Percentiles rank a stretch among this genome's conserved stretches.
Evolutionary conservation across 257 asterid genomes (phyloP).

Genomic region (Petunia secreta): DNA sequence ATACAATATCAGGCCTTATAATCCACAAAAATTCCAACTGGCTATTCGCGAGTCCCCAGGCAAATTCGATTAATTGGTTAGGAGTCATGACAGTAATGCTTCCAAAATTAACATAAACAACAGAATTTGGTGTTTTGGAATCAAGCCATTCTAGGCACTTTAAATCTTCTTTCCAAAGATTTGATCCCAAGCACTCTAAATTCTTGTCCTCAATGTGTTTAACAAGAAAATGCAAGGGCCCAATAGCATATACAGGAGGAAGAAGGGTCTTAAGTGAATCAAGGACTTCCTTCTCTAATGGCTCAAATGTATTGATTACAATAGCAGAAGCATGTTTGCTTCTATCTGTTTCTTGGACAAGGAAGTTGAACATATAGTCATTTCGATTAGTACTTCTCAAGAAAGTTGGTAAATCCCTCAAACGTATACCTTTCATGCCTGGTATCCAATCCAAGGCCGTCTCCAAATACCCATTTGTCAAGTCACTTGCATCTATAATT

Average conservation of each 20-base stretch:
- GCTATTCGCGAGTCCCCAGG: constrained; percentile 34
- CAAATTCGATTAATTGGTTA: constrained; percentile 26
- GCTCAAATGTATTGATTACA: constrained; percentile 16
- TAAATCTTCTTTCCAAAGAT: constrained; percentile 32
- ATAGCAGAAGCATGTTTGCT: background rate
- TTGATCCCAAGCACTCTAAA: constrained; percentile 15
- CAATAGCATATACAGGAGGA: constrained; percentile 14
- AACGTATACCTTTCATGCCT: constrained; percentile 29
- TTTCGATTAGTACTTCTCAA: constrained; percentile 11
- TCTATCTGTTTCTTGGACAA: background rate
- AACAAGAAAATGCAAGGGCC: constrained; percentile 21
- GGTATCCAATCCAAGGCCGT: constrained; percentile 29
- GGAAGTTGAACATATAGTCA: background rate
- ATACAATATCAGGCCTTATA: constrained; percentile 27
- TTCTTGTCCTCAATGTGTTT: background rate
- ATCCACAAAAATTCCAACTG: constrained; percentile 31
- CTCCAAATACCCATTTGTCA: constrained; percentile 32
- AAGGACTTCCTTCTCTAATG: constrained; percentile 21
- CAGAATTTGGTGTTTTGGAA: constrained; percentile 25
- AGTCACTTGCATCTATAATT: constrained; percentile 25
- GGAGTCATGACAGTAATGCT: constrained; percentile 31
- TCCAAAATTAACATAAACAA: constrained; percentile 34
- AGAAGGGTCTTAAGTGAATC: constrained; percentile 19
- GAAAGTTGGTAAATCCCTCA: constrained; percentile 21
- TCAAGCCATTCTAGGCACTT: constrained; percentile 32